These are phyloP conservation scores for Colletotrichum lini DNA, from an alignment of 2,329 filamentous ascomycete genomes.

Conservation along the genomic window DNA sequence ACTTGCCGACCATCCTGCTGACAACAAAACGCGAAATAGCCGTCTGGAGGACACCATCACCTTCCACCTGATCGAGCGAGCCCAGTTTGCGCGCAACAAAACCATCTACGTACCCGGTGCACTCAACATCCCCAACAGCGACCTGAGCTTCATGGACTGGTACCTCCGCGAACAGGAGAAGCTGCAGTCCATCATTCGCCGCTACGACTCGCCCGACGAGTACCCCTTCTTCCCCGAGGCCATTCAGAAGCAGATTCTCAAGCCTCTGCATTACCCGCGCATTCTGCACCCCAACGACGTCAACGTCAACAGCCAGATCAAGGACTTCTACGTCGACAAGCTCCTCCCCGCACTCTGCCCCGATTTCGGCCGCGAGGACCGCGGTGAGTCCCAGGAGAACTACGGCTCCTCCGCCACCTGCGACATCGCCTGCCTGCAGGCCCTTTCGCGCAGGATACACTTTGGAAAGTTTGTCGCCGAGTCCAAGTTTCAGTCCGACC, in stretches of 20 bases:
- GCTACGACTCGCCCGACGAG: constrained; percentile 96
- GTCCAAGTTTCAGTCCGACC: constrained; percentile 90
- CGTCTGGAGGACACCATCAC: constrained; percentile 98
- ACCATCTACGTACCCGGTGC: constrained; percentile 88
- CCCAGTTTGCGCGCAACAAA: constrained; percentile 94
- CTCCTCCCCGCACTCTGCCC: constrained; percentile 89
- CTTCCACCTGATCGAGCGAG: constrained; percentile 95
- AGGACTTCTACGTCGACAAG: constrained; percentile 84
- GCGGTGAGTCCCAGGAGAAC: constrained; percentile 91
- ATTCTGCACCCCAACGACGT: constrained; percentile 92
- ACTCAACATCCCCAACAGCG: constrained; percentile 80
- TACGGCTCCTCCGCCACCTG: constrained; percentile 94
- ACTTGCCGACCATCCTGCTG: constrained; percentile 14
- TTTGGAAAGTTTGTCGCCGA: constrained; percentile 99
- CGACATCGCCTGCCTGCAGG: constrained; percentile 92
- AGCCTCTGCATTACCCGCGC: constrained; percentile 87
- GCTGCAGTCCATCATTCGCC: constrained; percentile 91
- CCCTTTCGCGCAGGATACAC: constrained; percentile 90
- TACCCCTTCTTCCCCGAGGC: constrained; percentile 95
- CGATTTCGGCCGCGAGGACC: constrained; percentile 82
- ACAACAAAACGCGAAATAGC: constrained; percentile 62
- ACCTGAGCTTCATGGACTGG: constrained; percentile 93
- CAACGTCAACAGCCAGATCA: constrained; percentile 91
- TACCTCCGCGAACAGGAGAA: constrained; percentile 91
- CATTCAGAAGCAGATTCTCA: constrained; percentile 85